Evolutionary conservation across 2,329 filamentous ascomycete species (phyloP).

Genomic region (Aspergillus tanneri): DNA sequence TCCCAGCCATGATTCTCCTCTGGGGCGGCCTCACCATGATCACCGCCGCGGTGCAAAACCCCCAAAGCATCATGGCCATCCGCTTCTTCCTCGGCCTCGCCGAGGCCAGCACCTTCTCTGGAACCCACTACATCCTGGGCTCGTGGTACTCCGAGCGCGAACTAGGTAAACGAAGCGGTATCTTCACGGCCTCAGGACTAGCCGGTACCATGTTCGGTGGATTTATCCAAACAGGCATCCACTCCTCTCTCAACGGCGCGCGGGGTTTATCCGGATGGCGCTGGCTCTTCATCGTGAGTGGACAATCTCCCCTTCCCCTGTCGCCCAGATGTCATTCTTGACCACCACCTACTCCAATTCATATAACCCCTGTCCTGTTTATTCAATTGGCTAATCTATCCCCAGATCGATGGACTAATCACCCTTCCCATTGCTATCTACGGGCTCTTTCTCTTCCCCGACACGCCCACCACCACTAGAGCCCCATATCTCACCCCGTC

Average conservation of each 20-base stretch:
- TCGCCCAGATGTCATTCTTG: too few relatives aligned
- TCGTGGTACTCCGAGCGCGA: constrained; percentile 47
- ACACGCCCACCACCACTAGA: constrained; percentile 37
- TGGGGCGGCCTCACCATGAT: constrained; percentile 36
- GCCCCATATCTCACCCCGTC: constrained; percentile 35
- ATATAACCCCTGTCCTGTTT: constrained; percentile 2
- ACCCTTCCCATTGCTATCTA: constrained; percentile 46
- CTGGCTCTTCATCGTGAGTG: constrained; percentile 39
- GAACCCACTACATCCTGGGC: constrained; percentile 41
- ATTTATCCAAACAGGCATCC: constrained; percentile 38
- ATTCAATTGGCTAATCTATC: constrained; percentile 1
- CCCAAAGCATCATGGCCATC: constrained; percentile 34
- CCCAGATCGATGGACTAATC: constrained; percentile 40
- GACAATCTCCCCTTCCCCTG: neutral
- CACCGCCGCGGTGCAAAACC: constrained; percentile 30
- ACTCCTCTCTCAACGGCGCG: constrained; percentile 28
- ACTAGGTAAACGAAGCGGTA: constrained; percentile 38
- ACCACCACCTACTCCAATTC: neutral
- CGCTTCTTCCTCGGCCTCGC: constrained; percentile 40
- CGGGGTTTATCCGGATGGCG: constrained; percentile 33
- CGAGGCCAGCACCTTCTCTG: constrained; percentile 34
- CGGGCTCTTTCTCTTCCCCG: constrained; percentile 44
- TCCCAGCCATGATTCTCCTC: constrained; percentile 30
- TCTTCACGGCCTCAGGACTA: constrained; percentile 37
- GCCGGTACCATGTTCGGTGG: constrained; percentile 40